Percentiles rank a stretch among this genome's conserved stretches.
These are phyloP conservation scores for Candida sp. DNA, from an alignment of 1,139 yeast species.

Conservation along the genomic window DNA sequence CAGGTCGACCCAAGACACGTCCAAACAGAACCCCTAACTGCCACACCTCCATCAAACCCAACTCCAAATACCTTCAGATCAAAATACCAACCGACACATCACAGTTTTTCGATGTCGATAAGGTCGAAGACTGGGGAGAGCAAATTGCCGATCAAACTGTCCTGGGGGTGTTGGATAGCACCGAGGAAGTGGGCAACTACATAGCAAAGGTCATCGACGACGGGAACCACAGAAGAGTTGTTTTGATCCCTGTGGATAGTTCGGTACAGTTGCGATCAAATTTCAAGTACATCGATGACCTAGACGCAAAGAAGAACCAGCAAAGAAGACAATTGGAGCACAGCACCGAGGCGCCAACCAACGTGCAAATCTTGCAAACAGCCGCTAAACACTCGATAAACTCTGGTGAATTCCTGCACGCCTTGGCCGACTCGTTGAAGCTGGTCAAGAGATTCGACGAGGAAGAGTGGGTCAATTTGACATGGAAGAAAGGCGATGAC, in stretches of 20 bases:
- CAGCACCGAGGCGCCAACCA: slow-evolving; percentile 39
- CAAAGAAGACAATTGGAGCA: slow-evolving; percentile 21
- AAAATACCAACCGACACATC: slow-evolving; percentile 71
- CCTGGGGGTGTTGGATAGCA: slow-evolving; percentile 70
- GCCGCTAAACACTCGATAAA: slow-evolving; percentile 54
- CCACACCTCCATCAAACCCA: slow-evolving; percentile 62
- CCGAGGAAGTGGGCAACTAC: slow-evolving; percentile 32
- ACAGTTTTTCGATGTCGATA: slow-evolving; percentile 66
- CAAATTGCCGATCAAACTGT: slow-evolving; percentile 62
- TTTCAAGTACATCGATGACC: slow-evolving; percentile 74
- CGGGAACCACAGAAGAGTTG: slow-evolving; percentile 43
- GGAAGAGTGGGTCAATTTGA: slow-evolving; percentile 57
- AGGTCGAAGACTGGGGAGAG: slow-evolving; percentile 67
- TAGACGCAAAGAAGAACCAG: slow-evolving; percentile 34
- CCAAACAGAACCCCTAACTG: slow-evolving; percentile 49
- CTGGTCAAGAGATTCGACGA: slow-evolving; percentile 80
- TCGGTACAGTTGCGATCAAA: slow-evolving; percentile 83
- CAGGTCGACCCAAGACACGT: slow-evolving; percentile 62
- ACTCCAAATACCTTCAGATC: slow-evolving; percentile 62
- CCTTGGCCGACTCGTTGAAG: slow-evolving; percentile 80
- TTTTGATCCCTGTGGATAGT: slow-evolving; percentile 67
- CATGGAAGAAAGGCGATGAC: slow-evolving; percentile 51
- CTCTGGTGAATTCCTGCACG: slow-evolving; percentile 69
- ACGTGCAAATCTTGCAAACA: slow-evolving; percentile 49
- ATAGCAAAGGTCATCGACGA: slow-evolving; percentile 32